Percentiles rank a stretch among this genome's conserved stretches.
These are phyloP conservation scores for California macrophylla DNA, from an alignment of 441 rosid species.

Conservation along the genomic window DNA sequence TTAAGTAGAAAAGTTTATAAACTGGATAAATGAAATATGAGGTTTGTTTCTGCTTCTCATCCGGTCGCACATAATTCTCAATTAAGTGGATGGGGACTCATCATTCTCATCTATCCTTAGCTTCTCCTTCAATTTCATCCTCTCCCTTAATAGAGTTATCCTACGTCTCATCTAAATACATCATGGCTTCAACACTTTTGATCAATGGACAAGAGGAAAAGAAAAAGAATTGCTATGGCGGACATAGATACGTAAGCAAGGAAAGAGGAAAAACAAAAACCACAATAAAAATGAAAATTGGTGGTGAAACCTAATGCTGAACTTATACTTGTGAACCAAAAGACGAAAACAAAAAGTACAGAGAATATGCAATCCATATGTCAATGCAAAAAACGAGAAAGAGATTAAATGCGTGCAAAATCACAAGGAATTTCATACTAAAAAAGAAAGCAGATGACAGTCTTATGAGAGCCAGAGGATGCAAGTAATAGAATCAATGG, in stretches of 20 bases:
- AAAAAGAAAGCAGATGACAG: background rate
- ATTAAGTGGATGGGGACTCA: background rate
- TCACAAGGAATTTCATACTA: background rate
- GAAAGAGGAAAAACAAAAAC: background rate
- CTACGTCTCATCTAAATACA: background rate
- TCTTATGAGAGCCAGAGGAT: background rate
- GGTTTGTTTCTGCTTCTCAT: background rate
- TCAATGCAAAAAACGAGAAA: background rate
- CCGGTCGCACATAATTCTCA: background rate
- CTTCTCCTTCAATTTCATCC: background rate
- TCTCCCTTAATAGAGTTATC: background rate
- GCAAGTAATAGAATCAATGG: background rate
- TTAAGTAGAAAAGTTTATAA: background rate
- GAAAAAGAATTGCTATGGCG: background rate
- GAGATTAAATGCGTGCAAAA: background rate
- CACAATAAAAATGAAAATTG: background rate
- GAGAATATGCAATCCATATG: background rate
- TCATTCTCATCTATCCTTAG: background rate
- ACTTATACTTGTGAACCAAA: background rate
- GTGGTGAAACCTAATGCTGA: background rate
- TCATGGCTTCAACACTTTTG: background rate
- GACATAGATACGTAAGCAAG: background rate
- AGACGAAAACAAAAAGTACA: background rate
- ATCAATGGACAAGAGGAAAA: background rate
- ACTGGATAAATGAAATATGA: background rate